Base-by-base conservation (phyloP, 371 early-diverging fungal species). In the Zychaea mexicana region DNA sequence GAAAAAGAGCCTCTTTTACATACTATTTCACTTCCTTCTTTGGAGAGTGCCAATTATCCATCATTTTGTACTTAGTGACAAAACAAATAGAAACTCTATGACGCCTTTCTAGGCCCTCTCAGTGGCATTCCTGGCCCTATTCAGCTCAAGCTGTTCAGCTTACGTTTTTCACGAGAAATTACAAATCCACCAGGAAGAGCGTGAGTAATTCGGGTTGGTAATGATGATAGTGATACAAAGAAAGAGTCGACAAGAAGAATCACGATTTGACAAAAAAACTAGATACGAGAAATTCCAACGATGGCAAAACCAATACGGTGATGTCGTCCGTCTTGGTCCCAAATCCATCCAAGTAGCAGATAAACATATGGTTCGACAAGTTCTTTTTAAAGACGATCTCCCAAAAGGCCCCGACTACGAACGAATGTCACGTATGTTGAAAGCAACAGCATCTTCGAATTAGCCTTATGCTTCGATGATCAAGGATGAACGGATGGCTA, bases 91-190 rank as follows among this genome's bases (percentile, higher is more conserved):
- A 72, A 70, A 62, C 22, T 73, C 9, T 73, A 78, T 45, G 64
- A 67, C 12, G 79, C 60, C 12, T 73, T 71, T 52, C 61, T 78
- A 30, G 79, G 79, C 8, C 71, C 76, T 2, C 49, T 78, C 2
- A 62, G 66, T 26, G 22, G 47, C n/a, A 36, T 76, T 21, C 76
- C 76, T 22, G 79, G 79, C 10, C 79, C 79, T 0, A 66, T 76
- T 19, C 17, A 52, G n/a, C 31, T 62, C 21, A 65, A 56, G 22
- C 68, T 77, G 22, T 36, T 64, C 27, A 46, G 57, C 21, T 12
- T 67, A 28, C 70, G 66, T 17, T 54, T 45, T 13, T 15, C 55
- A 19, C 12, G 61, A 9, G 58, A 39, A 17, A 33, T 57, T 49
- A 68, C 71, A 26, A 62, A 21, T 17, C 76, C 73, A 15, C 57